Percentiles rank a stretch among this genome's conserved stretches.
phyloP scores from a whole-genome alignment of 192 early-diverging fungal species.

The Coemansia sp. region DNA sequence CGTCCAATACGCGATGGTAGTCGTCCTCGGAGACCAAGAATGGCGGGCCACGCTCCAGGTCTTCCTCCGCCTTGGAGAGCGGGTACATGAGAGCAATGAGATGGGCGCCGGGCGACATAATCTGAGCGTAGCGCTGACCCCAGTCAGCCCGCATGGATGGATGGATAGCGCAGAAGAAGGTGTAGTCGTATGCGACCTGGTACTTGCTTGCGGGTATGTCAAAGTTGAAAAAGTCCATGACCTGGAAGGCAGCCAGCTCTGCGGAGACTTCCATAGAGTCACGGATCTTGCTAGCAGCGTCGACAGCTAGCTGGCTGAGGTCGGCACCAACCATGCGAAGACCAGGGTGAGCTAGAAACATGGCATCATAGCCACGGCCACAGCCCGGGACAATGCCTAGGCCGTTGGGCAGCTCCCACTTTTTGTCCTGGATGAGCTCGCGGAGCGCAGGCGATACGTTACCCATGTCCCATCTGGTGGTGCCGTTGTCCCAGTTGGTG shows the following conservation, averaged over 20 bases:
- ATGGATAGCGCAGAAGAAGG: conserved; percentile 80
- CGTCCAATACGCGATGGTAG: conserved; percentile 59
- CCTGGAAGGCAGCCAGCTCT: conserved; percentile 55
- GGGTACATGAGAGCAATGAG: conserved; percentile 81
- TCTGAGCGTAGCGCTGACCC: conserved; percentile 63
- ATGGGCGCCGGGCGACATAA: conserved; percentile 64
- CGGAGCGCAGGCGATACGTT: conserved; percentile 46
- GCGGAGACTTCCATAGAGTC: conserved; percentile 27
- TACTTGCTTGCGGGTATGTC: conserved; percentile 55
- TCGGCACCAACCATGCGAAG: conserved; percentile 69
- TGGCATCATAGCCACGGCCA: conserved; percentile 69
- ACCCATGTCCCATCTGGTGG: conserved; percentile 45
- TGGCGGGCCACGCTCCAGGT: conserved; percentile 69
- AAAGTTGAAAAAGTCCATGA: conserved; percentile 74
- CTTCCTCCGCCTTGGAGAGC: conserved; percentile 47
- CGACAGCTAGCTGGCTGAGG: conserved; percentile 64
- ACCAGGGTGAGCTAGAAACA: conserved; percentile 60
- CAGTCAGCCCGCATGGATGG: conserved; percentile 62
- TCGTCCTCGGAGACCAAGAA: conserved; percentile 62
- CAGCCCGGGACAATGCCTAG: conserved; percentile 49
- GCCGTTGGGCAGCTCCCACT: conserved; percentile 44
- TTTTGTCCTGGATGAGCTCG: conserved; percentile 44
- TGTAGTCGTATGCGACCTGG: conserved; percentile 81
- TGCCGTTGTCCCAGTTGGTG: conserved; percentile 25
- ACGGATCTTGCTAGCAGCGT: conserved; percentile 56